Conservation (phyloP, 2,329 filamentous ascomycete species). For the Venturia oleaginea region DNA sequence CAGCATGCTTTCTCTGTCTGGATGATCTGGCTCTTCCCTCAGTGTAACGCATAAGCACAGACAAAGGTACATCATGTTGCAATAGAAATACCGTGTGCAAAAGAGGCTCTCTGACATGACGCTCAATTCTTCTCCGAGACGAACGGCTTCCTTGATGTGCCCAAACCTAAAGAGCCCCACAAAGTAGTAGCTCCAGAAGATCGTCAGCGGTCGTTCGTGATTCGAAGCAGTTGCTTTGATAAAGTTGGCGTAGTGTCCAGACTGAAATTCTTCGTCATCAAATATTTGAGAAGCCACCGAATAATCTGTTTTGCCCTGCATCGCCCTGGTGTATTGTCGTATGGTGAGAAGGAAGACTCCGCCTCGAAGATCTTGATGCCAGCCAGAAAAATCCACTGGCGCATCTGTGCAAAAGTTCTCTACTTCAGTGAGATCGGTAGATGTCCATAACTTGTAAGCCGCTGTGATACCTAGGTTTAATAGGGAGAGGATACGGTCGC, state of each 20-base stretch:
- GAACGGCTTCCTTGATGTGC: constrained; percentile 32
- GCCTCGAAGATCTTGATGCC: constrained; percentile 61
- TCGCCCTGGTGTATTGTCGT: constrained; percentile 56
- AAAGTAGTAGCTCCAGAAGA: constrained; percentile 54
- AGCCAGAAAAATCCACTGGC: constrained; percentile 65
- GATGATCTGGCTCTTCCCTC: constrained; percentile 27
- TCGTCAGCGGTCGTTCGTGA: constrained; percentile 53
- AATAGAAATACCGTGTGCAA: constrained; percentile 35
- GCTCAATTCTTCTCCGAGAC: constrained; percentile 33
- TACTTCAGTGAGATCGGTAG: constrained; percentile 59
- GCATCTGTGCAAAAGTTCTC: constrained; percentile 62
- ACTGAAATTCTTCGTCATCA: constrained; percentile 58
- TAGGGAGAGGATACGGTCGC: constrained; percentile 63
- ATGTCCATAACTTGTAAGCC: constrained; percentile 59
- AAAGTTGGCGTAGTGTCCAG: constrained; percentile 44
- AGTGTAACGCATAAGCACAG: constrained; percentile 33
- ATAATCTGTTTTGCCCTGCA: constrained; percentile 63
- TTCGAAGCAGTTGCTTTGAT: constrained; percentile 43
- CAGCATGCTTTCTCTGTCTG: constrained; percentile 40
- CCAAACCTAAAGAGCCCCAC: constrained; percentile 35
- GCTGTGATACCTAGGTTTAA: constrained; percentile 61
- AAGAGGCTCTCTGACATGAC: constrained; percentile 34
- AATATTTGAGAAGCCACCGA: constrained; percentile 48
- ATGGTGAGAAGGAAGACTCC: constrained; percentile 59
- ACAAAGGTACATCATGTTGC: constrained; percentile 34